These are phyloP conservation scores for Amaranthus hypochondriacus DNA, from an alignment of 148 eudicot genomes.

Conservation along the genomic window DNA sequence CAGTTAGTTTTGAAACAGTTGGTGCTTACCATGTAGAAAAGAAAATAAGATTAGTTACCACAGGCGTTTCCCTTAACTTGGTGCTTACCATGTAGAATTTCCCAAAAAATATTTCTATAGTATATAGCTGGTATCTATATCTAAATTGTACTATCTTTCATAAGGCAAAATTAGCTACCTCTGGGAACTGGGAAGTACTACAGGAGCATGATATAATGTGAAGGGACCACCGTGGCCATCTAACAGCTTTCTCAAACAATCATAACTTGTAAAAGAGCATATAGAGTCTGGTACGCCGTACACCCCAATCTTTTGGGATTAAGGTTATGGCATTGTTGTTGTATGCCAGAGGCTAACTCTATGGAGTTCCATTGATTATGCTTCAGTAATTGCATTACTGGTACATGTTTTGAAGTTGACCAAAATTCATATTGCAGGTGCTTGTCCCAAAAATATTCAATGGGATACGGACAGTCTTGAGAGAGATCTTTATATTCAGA, in stretches of 20 bases:
- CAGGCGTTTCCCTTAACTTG: too few relatives aligned
- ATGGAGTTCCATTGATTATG: background rate
- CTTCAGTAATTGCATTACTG: background rate
- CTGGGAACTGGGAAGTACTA: background rate
- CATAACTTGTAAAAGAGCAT: background rate
- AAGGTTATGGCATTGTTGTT: too few relatives aligned
- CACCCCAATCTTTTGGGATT: too few relatives aligned
- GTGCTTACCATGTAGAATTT: too few relatives aligned
- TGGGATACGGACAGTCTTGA: slow-evolving; percentile 85
- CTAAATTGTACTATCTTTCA: background rate
- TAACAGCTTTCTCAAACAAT: background rate
- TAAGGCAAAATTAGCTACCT: background rate
- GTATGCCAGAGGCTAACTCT: background rate
- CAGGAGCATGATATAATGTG: background rate
- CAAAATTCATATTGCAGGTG: slow-evolving; percentile 45
- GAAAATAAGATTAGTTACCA: too few relatives aligned
- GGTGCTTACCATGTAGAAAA: too few relatives aligned
- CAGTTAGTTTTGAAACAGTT: background rate
- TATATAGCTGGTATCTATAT: background rate
- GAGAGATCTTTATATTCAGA: slow-evolving; percentile 80
- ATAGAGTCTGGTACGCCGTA: background rate
- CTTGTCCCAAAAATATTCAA: slow-evolving; percentile 62
- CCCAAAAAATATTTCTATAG: background rate
- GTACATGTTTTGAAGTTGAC: slow-evolving; percentile 1
- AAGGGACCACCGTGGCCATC: background rate